Evolutionary conservation across 208 protist species (phyloP), one percentile per base, ranked within the genome.

Genomic region (Crithidia sp.): DNA sequence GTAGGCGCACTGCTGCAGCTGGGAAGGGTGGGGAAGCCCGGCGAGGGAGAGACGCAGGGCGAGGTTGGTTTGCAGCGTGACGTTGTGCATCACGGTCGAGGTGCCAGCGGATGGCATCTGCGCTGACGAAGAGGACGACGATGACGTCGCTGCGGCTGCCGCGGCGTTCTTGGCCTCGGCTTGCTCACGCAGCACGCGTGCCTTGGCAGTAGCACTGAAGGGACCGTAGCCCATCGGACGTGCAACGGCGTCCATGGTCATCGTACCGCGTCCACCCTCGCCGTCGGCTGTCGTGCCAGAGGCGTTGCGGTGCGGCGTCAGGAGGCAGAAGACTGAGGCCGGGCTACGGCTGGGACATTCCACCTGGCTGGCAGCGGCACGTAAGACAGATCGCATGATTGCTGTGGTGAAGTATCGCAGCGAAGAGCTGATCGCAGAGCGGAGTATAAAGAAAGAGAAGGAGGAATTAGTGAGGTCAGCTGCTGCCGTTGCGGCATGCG

Each of bases 31-130:
- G 2, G 77, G 67, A 36, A 97, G 73, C 16, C 67, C 44, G 13
- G 82, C 83, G 39, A 95, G 82, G 10, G 88, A 90, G 39, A 87
- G 74, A 7, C 88, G 85, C 10, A 93, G 84, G 40, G 71, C 61
- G 16, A 86, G 56, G 67, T 93, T 93, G 2, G 83, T 84, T 13
- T 60, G 64, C 9, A 90, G 76, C 3, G 65, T 60, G 12, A 90
- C 79, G 64, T 88, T 77, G 28, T 77, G 55, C 77, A 90, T 84
- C 61, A 89, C 64, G 7, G 84, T 79, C 28, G 78, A 19, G 12
- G 74, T 43, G 4, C 40, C 64, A 43, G 6, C 72, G 1, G 55
- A 39, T 9, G 57, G 44, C 44, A 43, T 16, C 45, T 36, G n/a
- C 28, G 57, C 16, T 39, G 8, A 13, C 9, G 45, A 13, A 49